Base-by-base conservation (phyloP, 768 basidiomycete genomes). In the Candolleomyces aberdarensis region DNA sequence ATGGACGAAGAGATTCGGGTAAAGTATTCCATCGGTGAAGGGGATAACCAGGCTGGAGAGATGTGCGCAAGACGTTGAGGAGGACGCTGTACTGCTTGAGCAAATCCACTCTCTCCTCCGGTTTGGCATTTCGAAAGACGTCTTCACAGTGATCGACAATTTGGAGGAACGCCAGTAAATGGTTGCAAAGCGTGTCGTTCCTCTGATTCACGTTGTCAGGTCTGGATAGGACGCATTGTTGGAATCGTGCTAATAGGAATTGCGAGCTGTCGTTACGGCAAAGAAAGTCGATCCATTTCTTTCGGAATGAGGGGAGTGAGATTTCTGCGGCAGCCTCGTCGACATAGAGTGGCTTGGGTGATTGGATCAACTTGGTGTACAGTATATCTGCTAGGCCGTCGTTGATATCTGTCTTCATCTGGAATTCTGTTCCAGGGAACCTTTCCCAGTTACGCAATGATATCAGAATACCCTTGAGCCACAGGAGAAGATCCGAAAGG, bases 241-340 rank as follows among this genome's bases (percentile, higher is more conserved):
- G 19, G 36, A 61, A 32, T 2, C 60, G 60, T 3, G n/a, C 15
- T 3, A 61, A 48, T 7, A 43, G 5, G 11, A 51, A 31, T 10
- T 40, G 26, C 3, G 56, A 48, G 8, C 48, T 44, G 10, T 57
- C 55, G 13, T 22, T 31, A 3, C 47, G 32, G 11, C 55, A 56
- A 19, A 61, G 44, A 22, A 31, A 20, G 7, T 43, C n/a, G n/a
- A 50, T 22, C 31, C 60, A 56, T 26, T 39, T 22, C 11, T 39
- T 17, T 14, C 39, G 19, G 44, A 57, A 47, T 2, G 47, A 13
- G 22, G 39, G 39, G 5, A 20, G 32, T 0, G 54, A 47, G 22
- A 61, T 32, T 32, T 61, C 60, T 5, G 36, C 48, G 10, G 57
- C 20, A 5, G 60, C 60, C 32, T 61, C 60, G 19, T 61, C 60